Evolutionary conservation across 2,329 filamentous ascomycete species (phyloP).

Genomic region (Stemphylium lycopersici): DNA sequence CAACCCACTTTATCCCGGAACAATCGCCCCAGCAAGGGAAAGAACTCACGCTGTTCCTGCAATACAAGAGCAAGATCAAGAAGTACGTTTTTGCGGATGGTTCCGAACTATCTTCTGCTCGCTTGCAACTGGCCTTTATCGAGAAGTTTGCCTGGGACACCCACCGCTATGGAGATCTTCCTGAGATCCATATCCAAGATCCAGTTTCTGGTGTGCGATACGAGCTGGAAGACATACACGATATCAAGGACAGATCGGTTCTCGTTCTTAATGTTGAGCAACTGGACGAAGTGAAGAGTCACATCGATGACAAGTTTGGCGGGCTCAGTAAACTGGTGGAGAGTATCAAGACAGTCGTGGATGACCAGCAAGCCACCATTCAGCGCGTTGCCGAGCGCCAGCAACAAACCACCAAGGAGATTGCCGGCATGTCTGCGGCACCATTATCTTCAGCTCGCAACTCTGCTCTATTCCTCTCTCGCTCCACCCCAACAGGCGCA

Average conservation of each 20-base stretch:
- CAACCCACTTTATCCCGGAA: constrained; percentile 54
- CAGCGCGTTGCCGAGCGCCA: constrained; percentile 90
- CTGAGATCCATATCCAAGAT: constrained; percentile 98
- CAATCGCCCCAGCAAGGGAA: constrained; percentile 77
- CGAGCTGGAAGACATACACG: constrained; percentile 88
- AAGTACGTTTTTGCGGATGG: constrained; percentile 91
- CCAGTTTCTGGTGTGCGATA: constrained; percentile 94
- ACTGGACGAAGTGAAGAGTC: constrained; percentile 93
- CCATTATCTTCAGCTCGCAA: constrained; percentile 45
- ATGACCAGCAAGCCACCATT: constrained; percentile 80
- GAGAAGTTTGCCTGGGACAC: constrained; percentile 99
- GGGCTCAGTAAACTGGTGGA: constrained; percentile 83
- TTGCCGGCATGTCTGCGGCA: constrained; percentile 69
- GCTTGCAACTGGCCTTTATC: constrained; percentile 93
- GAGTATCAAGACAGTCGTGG: constrained; percentile 80
- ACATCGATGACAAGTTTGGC: constrained; percentile 90
- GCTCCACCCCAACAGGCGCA: constrained; percentile 29
- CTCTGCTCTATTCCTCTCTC: constrained; percentile 42
- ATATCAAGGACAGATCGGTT: constrained; percentile 94
- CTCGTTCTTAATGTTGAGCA: constrained; percentile 93
- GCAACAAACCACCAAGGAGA: constrained; percentile 85
- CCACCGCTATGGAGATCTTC: constrained; percentile 91
- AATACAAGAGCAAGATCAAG: constrained; percentile 97
- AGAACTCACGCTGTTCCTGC: constrained; percentile 89
- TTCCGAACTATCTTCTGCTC: constrained; percentile 82